Percentiles rank a stretch among this genome's conserved stretches.
Conservation (phyloP, 202 grass and related monocot genomes). For the Schoenoplectus tabernaemontani region DNA sequence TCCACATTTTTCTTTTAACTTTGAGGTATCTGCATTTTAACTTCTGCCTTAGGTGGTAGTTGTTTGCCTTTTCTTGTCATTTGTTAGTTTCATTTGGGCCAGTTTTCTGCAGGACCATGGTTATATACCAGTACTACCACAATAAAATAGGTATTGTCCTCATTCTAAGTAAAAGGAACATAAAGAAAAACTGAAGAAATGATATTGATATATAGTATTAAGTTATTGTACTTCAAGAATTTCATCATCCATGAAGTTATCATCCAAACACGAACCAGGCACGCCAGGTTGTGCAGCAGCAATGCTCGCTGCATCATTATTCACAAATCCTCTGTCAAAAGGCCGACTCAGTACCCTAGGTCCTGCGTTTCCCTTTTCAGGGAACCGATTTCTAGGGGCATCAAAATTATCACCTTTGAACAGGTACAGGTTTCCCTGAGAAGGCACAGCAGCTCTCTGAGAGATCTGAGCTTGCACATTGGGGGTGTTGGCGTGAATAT, state of each 20-base stretch:
- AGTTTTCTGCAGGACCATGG: not conserved
- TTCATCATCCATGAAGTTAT: conserved; percentile 63
- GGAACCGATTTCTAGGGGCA: not conserved
- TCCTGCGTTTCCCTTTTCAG: not conserved
- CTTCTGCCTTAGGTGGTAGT: not conserved
- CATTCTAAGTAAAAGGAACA: not conserved
- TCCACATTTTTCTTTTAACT: not conserved
- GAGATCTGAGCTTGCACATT: conserved; percentile 14
- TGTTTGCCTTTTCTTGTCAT: not conserved
- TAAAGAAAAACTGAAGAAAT: not conserved
- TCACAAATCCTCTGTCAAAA: not conserved
- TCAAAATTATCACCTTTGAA: conserved; percentile 12
- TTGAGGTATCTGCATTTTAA: not conserved
- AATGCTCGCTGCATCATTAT: not conserved
- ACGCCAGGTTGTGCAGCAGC: conserved; percentile 16
- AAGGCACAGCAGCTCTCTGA: conserved; percentile 18
- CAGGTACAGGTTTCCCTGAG: conserved; percentile 31
- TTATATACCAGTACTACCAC: not conserved
- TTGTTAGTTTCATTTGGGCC: not conserved
- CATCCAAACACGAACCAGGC: conserved; percentile 27
- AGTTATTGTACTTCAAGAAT: conserved; percentile 51
- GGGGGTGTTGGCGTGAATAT: conserved; percentile 27
- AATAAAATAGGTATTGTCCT: not conserved
- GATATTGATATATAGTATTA: not conserved
- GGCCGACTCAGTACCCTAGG: not conserved